Percentiles rank a stretch among this genome's conserved stretches.
These are phyloP conservation scores for Strobilomyces dryophilus DNA, from an alignment of 768 basidiomycete species.

Conservation along the genomic window DNA sequence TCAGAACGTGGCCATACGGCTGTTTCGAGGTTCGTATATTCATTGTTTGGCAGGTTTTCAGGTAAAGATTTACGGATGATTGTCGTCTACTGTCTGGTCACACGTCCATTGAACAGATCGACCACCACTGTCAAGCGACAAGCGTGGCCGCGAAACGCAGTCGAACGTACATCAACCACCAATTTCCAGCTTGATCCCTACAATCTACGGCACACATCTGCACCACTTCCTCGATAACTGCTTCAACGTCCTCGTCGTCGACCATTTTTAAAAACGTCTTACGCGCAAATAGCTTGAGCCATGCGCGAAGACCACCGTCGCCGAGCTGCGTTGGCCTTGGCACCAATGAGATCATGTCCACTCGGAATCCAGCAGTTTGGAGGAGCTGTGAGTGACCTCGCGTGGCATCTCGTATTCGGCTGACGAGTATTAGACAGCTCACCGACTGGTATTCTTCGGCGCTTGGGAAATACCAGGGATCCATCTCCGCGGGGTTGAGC, in stretches of 20 bases:
- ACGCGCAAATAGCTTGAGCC: constrained; percentile 66
- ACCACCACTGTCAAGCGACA: constrained; percentile 21
- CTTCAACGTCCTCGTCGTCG: constrained; percentile 48
- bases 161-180: constrained; percentile 72
- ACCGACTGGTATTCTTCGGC: constrained; percentile 61
- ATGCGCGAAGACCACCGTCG: constrained; percentile 51
- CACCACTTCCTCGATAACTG: constrained; percentile 60
- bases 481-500: constrained; percentile 52
- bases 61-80: too few species aligned
- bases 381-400: constrained; percentile 35
- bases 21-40: too few species aligned
- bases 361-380: constrained; percentile 50
- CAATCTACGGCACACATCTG: constrained; percentile 53
- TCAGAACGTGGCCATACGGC: too few species aligned
- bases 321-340: constrained; percentile 39
- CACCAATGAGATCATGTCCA: constrained; percentile 49
- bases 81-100: too few species aligned
- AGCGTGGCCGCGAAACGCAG: constrained; percentile 58
- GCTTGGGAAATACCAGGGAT: constrained; percentile 87
- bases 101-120: too few species aligned
- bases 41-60: too few species aligned
- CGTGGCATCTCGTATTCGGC: constrained; percentile 4
- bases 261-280: constrained; percentile 54
- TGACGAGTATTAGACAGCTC: constrained; percentile 8
- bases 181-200: constrained; percentile 53